Percentiles rank a stretch among this genome's conserved stretches.
These are phyloP conservation scores for Stephania cephalantha DNA, from an alignment of 164 flowering plant genomes.

Conservation along the genomic window DNA sequence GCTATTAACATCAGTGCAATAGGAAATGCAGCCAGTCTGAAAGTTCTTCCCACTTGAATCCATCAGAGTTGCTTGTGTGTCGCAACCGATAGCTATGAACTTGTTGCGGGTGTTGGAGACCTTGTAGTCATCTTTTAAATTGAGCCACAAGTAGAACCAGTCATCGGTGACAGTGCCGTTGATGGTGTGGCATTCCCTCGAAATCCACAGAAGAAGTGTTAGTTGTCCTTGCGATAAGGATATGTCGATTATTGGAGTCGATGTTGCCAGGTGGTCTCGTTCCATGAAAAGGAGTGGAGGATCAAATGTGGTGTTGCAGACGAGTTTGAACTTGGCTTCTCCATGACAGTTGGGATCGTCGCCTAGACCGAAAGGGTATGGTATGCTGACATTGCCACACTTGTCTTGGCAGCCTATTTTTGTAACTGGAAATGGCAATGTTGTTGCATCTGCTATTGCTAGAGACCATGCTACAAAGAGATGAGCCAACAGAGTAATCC, in stretches of 20 bases:
- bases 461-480: background rate
- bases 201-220: background rate
- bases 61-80: background rate
- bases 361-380: slow-evolving; percentile 2
- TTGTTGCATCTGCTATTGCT: background rate
- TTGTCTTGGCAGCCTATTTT: background rate
- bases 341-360: background rate
- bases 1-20: background rate
- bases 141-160: background rate
- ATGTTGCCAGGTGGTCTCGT: background rate
- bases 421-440: background rate
- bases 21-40: slow-evolving; percentile 8
- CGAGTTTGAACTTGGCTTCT: background rate
- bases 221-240: background rate
- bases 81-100: slow-evolving; percentile 12
- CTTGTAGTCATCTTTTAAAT: background rate
- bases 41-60: background rate
- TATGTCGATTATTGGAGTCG: background rate
- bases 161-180: background rate
- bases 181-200: background rate
- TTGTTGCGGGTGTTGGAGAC: slow-evolving; percentile 10
- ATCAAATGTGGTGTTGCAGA: background rate
- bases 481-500: background rate
- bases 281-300: background rate
- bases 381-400: background rate